phyloP scores from a whole-genome alignment of 2,329 filamentous ascomycete genomes.

The Helicocarpus griseus region DNA sequence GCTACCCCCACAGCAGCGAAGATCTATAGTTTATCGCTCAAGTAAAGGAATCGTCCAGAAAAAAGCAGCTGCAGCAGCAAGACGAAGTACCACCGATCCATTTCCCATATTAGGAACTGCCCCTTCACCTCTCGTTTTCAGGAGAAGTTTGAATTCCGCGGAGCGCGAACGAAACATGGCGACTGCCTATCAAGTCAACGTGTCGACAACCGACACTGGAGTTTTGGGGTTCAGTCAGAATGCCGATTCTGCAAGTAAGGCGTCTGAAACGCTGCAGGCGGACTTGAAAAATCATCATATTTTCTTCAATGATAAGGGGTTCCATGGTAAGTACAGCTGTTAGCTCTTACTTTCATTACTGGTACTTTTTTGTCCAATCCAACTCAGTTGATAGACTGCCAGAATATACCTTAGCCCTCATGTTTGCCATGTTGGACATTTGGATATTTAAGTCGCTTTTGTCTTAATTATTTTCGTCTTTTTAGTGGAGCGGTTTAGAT shows the following conservation, averaged over 20 bases:
- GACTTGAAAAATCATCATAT: conserved; percentile 67
- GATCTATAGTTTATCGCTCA: too few species aligned
- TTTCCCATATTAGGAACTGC: neutral
- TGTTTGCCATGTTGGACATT: neutral
- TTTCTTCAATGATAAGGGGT: conserved; percentile 66
- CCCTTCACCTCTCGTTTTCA: neutral
- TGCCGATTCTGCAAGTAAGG: conserved; percentile 51
- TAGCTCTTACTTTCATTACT: neutral
- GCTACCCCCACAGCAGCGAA: too few species aligned
- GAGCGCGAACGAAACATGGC: conserved; percentile 31
- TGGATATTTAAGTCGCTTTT: neutral
- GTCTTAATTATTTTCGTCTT: too few species aligned
- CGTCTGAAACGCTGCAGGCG: conserved; percentile 61
- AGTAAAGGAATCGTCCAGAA: neutral
- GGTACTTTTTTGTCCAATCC: neutral
- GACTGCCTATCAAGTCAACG: conserved; percentile 37
- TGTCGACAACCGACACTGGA: conserved; percentile 36
- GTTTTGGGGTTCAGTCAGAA: conserved; percentile 40
- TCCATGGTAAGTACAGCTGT: conserved; percentile 47
- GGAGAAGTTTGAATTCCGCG: neutral
- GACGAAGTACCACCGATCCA: neutral
- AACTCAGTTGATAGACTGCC: neutral
- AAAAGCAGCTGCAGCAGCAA: neutral
- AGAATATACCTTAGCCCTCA: neutral
- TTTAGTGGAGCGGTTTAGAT: neutral